Conservation (phyloP, 192 early-diverging fungal species). For the Rhizoclosmatium globosum region DNA sequence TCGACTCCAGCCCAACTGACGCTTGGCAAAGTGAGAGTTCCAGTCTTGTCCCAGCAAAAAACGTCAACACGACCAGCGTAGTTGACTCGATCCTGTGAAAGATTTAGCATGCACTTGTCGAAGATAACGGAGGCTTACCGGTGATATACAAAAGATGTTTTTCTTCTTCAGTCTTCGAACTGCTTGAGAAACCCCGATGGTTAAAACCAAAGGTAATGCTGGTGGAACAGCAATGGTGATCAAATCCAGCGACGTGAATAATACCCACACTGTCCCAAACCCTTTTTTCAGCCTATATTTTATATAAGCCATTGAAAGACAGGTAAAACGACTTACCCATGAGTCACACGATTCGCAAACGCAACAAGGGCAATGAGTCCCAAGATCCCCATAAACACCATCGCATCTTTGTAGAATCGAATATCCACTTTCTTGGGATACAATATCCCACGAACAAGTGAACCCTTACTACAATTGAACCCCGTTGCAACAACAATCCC, state of each 20-base stretch:
- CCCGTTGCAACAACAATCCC: slow-evolving; percentile 56
- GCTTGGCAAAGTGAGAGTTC: slow-evolving; percentile 33
- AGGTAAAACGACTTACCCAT: slow-evolving; percentile 27
- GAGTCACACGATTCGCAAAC: slow-evolving; percentile 44
- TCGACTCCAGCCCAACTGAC: slow-evolving; percentile 30
- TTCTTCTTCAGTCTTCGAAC: slow-evolving; percentile 44
- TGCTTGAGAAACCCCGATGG: slow-evolving; percentile 49
- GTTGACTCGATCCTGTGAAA: slow-evolving; percentile 44
- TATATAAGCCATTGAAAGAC: neutral
- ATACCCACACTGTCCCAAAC: slow-evolving; percentile 22
- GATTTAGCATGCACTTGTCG: neutral
- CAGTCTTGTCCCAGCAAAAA: slow-evolving; percentile 64
- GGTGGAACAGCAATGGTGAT: slow-evolving; percentile 61
- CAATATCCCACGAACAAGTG: slow-evolving; percentile 56
- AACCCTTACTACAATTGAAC: slow-evolving; percentile 53
- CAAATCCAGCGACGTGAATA: slow-evolving; percentile 52
- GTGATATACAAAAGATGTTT: slow-evolving; percentile 53
- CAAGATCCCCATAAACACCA: slow-evolving; percentile 48
- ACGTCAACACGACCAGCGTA: slow-evolving; percentile 52
- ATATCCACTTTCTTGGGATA: slow-evolving; percentile 53
- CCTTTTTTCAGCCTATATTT: slow-evolving; percentile 25
- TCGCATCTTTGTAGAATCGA: slow-evolving; percentile 56
- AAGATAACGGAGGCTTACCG: slow-evolving; percentile 12
- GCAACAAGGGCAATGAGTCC: slow-evolving; percentile 49
- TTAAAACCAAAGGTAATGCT: slow-evolving; percentile 56